Base-by-base conservation (phyloP, 148 eudicot genomes). In the Simmondsia chinensis region DNA sequence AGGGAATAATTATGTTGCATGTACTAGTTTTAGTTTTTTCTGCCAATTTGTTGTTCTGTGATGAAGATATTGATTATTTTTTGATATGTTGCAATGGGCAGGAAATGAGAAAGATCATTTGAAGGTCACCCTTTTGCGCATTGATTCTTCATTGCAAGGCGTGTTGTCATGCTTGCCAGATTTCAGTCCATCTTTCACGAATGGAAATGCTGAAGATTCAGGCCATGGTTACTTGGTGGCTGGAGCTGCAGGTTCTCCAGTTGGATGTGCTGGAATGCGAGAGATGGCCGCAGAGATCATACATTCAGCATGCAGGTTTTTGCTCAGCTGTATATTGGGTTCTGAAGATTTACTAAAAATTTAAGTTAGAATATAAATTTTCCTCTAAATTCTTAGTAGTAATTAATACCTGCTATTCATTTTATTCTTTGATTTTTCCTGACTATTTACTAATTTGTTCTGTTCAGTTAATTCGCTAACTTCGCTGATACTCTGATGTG, bases 91-190 rank as follows among this genome's bases (percentile, higher is more conserved):
- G n/a, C n/a, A n/a, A n/a, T 60, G 44, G 5, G 45, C 78, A 91
- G 97, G 95, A 63, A 77, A 59, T 60, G 94, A 85, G 80, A 91
- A 85, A 79, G 99, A 91, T 30, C 95, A 89, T 76, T 75, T 89
- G 51, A 89, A 84, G 65, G 97, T 89, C 75, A 84, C 97, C 44
- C 89, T 91, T 63, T 43, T 91, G 43, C 85, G 94, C 44, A 52
- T 91, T 50, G 86, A 86, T 62, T 85, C 99, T 52, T 72, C 95
- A 46, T 63, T 91, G 63, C 95, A 91, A 75, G 95, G 99, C 50
- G 80, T 91, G 52, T 68, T 80, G 54, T 91, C 99, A 55, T 91
- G 99, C 73, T 74, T 91, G 75, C 99, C 99, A 27, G 99, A 91
- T 69, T 86, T 91, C 63, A 72, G 40, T 46, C 94, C 87, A 9